Conservation (phyloP, 805 yeast species). For the Schizosaccharomyces octosporus region DNA sequence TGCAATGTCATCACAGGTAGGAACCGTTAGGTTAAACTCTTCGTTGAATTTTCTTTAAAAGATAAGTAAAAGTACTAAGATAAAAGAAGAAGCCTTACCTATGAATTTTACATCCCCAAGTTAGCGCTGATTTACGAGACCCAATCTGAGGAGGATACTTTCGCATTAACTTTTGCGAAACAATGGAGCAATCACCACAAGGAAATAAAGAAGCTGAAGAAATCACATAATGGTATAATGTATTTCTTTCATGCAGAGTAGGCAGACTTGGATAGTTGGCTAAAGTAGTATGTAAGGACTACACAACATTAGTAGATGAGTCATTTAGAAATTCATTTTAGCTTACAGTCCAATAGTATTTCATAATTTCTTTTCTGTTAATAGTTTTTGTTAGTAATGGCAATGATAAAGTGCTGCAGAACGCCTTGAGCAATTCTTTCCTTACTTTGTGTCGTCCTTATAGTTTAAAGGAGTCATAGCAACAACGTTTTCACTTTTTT, state of each 20-base stretch:
- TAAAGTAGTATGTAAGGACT: constrained; percentile 60
- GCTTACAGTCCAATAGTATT: not conserved
- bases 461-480: not conserved
- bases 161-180: constrained; percentile 44
- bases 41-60: not conserved
- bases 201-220: constrained; percentile 84
- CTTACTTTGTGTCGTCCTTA: not conserved
- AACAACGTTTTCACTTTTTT: not conserved
- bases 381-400: too few relatives aligned
- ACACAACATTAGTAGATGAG: not conserved
- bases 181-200: constrained; percentile 90
- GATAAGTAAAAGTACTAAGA: not conserved
- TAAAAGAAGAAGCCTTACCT: constrained; percentile 15
- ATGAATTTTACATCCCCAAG: constrained; percentile 91
- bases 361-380: not conserved
- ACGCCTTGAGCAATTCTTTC: too few relatives aligned
- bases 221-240: constrained; percentile 37
- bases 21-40: too few relatives aligned
- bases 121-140: constrained; percentile 54
- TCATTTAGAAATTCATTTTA: too few relatives aligned
- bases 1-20: too few relatives aligned
- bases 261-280: constrained; percentile 85
- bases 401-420: too few relatives aligned
- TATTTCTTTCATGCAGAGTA: constrained; percentile 30
- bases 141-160: constrained; percentile 68